Conservation (phyloP, 768 basidiomycete species). For the Candolleomyces efflorescens region DNA sequence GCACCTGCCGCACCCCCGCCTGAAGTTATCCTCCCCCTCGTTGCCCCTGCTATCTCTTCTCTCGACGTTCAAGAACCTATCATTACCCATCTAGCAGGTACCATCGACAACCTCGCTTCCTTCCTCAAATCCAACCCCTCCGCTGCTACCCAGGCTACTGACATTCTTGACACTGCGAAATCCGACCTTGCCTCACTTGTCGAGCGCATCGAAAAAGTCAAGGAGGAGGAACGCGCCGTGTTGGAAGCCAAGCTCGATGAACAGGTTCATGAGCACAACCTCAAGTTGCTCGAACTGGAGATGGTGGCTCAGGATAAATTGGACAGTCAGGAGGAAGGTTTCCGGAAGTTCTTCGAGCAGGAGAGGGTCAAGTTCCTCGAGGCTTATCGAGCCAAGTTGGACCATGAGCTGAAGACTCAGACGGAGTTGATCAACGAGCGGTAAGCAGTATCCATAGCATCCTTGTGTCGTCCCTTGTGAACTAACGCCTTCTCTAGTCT, state of each 20-base stretch:
- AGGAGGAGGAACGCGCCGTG: conserved; percentile 69
- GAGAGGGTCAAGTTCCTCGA: conserved; percentile 71
- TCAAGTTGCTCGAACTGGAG: conserved; percentile 77
- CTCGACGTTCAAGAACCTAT: conserved; percentile 82
- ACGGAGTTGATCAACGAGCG: conserved; percentile 93
- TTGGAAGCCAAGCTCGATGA: conserved; percentile 69
- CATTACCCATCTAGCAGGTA: conserved; percentile 84
- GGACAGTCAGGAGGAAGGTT: conserved; percentile 80
- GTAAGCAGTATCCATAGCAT: conserved; percentile 35
- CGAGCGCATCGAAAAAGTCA: conserved; percentile 70
- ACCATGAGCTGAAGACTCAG: conserved; percentile 80
- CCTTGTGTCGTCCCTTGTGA: not conserved
- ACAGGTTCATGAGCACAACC: conserved; percentile 78
- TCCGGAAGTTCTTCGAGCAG: conserved; percentile 74
- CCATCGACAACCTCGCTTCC: conserved; percentile 87
- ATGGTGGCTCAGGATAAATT: conserved; percentile 85
- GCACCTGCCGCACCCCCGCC: conserved; percentile 10
- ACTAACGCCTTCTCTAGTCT: conserved; percentile 44
- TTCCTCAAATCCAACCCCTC: conserved; percentile 74
- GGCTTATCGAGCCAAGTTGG: conserved; percentile 82
- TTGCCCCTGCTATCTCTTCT: conserved; percentile 77
- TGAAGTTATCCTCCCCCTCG: conserved; percentile 56
- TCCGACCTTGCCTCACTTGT: conserved; percentile 75
- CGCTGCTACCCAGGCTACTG: conserved; percentile 62
- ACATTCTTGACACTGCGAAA: conserved; percentile 78